These are phyloP conservation scores for Fagopyrum tataricum DNA, from an alignment of 148 eudicot genomes.

Conservation along the genomic window DNA sequence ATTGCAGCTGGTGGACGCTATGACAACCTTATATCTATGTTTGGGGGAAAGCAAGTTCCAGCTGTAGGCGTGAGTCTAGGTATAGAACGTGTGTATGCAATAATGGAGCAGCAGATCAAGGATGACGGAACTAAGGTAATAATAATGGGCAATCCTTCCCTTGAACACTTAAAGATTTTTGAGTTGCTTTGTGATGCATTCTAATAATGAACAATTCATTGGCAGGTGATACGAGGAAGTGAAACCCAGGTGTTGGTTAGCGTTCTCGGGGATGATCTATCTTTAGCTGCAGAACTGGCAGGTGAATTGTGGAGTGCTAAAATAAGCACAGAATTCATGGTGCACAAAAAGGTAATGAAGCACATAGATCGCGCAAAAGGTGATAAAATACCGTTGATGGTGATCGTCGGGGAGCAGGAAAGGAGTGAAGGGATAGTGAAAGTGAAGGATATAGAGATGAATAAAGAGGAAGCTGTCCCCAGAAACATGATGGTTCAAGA, in stretches of 20 bases:
- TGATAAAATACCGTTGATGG: slow-evolving; percentile 64
- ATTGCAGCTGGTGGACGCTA: slow-evolving; percentile 99
- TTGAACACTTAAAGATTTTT: no score
- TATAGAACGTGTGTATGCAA: slow-evolving; percentile 90
- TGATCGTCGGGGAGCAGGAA: slow-evolving; percentile 69
- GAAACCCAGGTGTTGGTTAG: slow-evolving; percentile 86
- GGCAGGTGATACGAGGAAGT: slow-evolving; percentile 63
- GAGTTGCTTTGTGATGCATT: no score
- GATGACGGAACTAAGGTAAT: slow-evolving; percentile 79
- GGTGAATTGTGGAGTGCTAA: slow-evolving; percentile 67
- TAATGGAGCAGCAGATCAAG: slow-evolving; percentile 90
- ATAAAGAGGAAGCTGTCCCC: slow-evolving; percentile 37
- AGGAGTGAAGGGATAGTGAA: slow-evolving; percentile 47
- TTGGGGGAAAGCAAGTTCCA: slow-evolving; percentile 87
- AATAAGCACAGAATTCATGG: slow-evolving; percentile 53
- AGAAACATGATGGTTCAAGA: slow-evolving; percentile 44
- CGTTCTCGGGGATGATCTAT: slow-evolving; percentile 53
- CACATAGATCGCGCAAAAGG: slow-evolving; percentile 65
- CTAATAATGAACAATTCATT: background rate
- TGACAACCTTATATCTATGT: slow-evolving; percentile 90
- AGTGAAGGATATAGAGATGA: slow-evolving; percentile 50
- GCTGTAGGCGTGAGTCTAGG: slow-evolving; percentile 95
- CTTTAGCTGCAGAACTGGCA: slow-evolving; percentile 53
- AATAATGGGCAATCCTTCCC: background rate
- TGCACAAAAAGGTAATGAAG: slow-evolving; percentile 49